phyloP scores from a whole-genome alignment of 345 rosid species.

The Eutrema heterophyllum region DNA sequence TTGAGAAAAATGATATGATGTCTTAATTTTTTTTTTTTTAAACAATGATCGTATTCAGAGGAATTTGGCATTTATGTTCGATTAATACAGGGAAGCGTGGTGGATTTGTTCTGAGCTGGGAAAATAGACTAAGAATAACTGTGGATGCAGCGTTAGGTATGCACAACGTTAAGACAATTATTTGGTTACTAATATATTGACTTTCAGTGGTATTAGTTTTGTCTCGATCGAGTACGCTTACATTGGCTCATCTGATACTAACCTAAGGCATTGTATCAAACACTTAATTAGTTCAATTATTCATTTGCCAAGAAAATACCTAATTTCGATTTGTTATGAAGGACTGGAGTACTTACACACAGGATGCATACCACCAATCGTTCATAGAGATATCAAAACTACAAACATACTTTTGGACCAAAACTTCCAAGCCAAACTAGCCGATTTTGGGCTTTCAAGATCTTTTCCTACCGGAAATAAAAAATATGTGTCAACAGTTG shows the following conservation, averaged over 20 bases:
- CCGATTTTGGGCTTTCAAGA: neutral
- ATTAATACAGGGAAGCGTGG: neutral
- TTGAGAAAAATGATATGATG: no score
- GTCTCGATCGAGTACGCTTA: no score
- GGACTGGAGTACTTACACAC: neutral
- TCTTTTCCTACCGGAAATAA: neutral
- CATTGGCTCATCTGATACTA: no score
- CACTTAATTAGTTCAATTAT: no score
- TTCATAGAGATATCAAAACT: neutral
- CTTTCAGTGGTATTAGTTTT: neutral
- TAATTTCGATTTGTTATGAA: no score
- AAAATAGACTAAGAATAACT: neutral
- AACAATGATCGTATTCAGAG: no score
- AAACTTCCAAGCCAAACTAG: neutral
- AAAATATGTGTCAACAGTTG: neutral
- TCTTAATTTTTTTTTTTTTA: no score
- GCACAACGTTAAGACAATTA: no score
- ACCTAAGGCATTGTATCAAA: no score
- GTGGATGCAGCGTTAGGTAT: no score
- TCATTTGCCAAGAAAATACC: no score
- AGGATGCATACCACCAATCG: neutral
- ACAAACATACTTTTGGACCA: neutral
- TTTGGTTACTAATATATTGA: neutral
- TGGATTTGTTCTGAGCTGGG: neutral
- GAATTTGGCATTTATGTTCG: no score